These are phyloP conservation scores for Fraxinus latifolia DNA, from an alignment of 305 asterid species.

Conservation along the genomic window DNA sequence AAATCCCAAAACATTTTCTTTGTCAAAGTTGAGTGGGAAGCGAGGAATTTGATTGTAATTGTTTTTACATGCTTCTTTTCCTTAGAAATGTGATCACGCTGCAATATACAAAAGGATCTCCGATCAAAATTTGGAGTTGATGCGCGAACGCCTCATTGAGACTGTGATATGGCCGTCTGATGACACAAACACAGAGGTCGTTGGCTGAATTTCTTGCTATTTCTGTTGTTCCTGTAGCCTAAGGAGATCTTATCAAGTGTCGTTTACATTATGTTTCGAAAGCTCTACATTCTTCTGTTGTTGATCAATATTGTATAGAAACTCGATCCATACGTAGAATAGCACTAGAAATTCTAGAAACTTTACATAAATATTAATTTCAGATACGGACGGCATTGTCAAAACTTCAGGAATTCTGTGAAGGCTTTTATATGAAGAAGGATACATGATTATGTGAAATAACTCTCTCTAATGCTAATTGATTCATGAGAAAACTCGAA, in stretches of 20 bases:
- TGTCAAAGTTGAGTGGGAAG: neutral
- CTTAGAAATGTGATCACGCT: conserved; percentile 75
- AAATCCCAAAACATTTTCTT: neutral
- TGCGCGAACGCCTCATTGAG: conserved; percentile 83
- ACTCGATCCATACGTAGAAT: neutral
- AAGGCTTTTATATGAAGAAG: neutral
- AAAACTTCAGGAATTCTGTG: neutral
- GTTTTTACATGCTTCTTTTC: neutral
- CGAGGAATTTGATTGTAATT: neutral
- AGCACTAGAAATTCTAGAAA: neutral
- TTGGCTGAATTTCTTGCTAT: conserved; percentile 29
- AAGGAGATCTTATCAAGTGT: neutral
- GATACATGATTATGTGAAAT: neutral
- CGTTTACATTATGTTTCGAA: neutral
- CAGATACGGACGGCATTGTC: neutral
- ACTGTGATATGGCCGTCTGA: conserved; percentile 85
- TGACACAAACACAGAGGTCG: conserved; percentile 56
- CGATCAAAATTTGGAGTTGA: conserved; percentile 76
- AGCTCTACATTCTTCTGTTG: neutral
- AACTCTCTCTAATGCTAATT: neutral
- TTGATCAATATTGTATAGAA: neutral
- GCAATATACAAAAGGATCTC: conserved; percentile 79
- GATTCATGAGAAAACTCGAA: neutral
- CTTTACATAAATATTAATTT: neutral
- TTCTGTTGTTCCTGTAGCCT: neutral